A percentile compares a stretch with the other conserved stretches of the same genome.
phyloP scores from a whole-genome alignment of 805 yeast species.

The Starmerella potacharoeniae region DNA sequence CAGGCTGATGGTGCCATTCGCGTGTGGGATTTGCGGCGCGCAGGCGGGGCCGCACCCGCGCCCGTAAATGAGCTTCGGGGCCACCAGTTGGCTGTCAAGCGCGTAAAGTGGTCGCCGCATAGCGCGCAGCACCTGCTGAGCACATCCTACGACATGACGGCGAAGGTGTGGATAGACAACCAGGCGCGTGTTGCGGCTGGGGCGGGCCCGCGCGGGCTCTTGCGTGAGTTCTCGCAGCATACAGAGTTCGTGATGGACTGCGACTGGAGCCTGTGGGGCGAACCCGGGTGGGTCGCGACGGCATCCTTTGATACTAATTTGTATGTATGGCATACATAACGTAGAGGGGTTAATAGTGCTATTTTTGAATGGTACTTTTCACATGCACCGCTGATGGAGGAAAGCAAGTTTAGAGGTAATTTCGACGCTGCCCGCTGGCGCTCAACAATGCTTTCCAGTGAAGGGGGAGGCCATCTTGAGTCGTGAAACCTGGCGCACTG shows the following conservation, averaged over 20 bases:
- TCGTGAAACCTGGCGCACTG: too few relatives aligned
- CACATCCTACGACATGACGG: slow-evolving; percentile 87
- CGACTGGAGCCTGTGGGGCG: slow-evolving; percentile 96
- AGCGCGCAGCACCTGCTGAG: slow-evolving; percentile 55
- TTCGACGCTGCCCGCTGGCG: too few relatives aligned
- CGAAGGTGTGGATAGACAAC: slow-evolving; percentile 71
- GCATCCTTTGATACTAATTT: slow-evolving; percentile 97
- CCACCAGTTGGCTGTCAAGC: slow-evolving; percentile 80
- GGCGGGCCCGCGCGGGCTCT: slow-evolving; percentile 34
- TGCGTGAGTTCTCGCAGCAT: slow-evolving; percentile 54
- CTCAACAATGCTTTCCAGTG: too few relatives aligned
- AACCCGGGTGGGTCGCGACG: slow-evolving; percentile 89
- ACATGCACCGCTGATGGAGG: too few relatives aligned
- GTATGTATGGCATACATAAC: slow-evolving; percentile 57
- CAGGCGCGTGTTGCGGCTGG: slow-evolving; percentile 28
- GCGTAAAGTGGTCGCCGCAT: slow-evolving; percentile 85
- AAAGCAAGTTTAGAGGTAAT: too few relatives aligned
- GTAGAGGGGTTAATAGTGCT: too few relatives aligned
- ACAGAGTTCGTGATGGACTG: slow-evolving; percentile 85
- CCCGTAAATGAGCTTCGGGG: slow-evolving; percentile 72
- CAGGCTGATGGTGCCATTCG: slow-evolving; percentile 83
- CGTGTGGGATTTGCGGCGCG: slow-evolving; percentile 80
- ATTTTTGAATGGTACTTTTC: too few relatives aligned
- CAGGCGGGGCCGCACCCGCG: slow-evolving; percentile 29
- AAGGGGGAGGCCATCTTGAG: too few relatives aligned